Evolutionary conservation across 768 basidiomycete species (phyloP).

Genomic region (Leccinum boreale): DNA sequence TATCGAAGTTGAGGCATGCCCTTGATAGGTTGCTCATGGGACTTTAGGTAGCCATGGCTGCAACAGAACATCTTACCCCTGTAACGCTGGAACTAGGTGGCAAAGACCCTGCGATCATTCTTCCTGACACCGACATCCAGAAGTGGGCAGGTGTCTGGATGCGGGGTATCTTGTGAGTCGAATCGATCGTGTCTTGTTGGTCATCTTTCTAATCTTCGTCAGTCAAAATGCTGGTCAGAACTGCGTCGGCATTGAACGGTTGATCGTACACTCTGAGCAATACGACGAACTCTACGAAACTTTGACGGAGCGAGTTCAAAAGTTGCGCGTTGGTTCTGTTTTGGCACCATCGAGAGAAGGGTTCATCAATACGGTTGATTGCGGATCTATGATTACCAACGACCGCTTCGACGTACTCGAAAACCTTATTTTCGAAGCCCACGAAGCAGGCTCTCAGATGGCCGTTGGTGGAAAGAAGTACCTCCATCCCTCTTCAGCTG

Average conservation of each 20-base stretch:
- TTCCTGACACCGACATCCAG: slow-evolving; percentile 80
- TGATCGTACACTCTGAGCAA: slow-evolving; percentile 78
- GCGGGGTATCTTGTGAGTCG: slow-evolving; percentile 85
- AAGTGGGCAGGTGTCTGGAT: slow-evolving; percentile 82
- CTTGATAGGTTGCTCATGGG: not conserved
- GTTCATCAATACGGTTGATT: slow-evolving; percentile 72
- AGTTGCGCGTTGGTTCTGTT: slow-evolving; percentile 77
- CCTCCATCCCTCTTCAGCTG: slow-evolving; percentile 60
- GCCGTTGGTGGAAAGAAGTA: slow-evolving; percentile 64
- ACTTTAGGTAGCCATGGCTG: slow-evolving; percentile 72
- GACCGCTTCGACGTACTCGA: slow-evolving; percentile 71
- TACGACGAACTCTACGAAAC: slow-evolving; percentile 72
- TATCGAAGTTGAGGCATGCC: slow-evolving; percentile 25
- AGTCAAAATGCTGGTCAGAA: slow-evolving; percentile 96
- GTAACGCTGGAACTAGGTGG: slow-evolving; percentile 93
- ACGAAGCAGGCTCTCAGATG: slow-evolving; percentile 61
- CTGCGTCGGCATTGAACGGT: slow-evolving; percentile 93
- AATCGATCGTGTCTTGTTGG: not conserved
- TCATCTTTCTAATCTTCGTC: slow-evolving; percentile 1
- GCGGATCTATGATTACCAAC: slow-evolving; percentile 81
- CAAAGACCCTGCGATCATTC: slow-evolving; percentile 89
- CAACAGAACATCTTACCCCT: slow-evolving; percentile 84
- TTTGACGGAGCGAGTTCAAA: slow-evolving; percentile 59
- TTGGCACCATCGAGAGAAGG: slow-evolving; percentile 64
- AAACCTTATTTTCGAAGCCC: slow-evolving; percentile 65